phyloP scores from a whole-genome alignment of 148 eudicot genomes.

The Rhododendron griersonianum region DNA sequence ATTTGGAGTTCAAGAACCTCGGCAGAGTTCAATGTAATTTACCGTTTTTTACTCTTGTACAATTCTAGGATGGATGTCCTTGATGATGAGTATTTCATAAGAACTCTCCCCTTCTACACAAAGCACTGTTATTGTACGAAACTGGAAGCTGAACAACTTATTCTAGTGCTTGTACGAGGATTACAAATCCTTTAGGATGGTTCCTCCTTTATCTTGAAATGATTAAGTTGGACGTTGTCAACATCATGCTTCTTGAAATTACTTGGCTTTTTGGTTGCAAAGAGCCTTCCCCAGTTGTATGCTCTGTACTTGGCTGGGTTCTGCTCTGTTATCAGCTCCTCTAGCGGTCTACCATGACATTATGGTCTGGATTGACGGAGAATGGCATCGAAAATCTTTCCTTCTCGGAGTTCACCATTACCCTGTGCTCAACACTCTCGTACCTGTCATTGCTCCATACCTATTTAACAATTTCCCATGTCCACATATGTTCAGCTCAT shows the following conservation, averaged over 20 bases:
- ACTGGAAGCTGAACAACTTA: too few species aligned
- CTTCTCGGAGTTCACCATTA: constrained; percentile 40
- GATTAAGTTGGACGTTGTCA: constrained; percentile 53
- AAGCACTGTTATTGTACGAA: too few species aligned
- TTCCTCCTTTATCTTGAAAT: constrained; percentile 25
- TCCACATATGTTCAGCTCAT: neutral
- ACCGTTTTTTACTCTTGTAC: too few species aligned
- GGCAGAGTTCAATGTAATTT: too few species aligned
- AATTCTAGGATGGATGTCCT: too few species aligned
- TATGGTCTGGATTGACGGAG: constrained; percentile 46
- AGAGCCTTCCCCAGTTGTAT: constrained; percentile 53
- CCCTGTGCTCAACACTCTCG: constrained; percentile 67
- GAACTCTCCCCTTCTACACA: too few species aligned
- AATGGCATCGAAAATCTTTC: constrained; percentile 56
- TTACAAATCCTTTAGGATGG: neutral
- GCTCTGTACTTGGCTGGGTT: constrained; percentile 43
- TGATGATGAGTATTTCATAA: too few species aligned
- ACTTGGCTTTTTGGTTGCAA: constrained; percentile 34
- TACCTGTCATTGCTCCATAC: constrained; percentile 70
- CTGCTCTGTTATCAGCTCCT: constrained; percentile 37
- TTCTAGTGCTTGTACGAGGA: too few species aligned
- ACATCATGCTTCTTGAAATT: constrained; percentile 61
- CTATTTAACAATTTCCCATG: constrained; percentile 15
- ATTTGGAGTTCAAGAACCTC: too few species aligned
- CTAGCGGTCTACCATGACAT: constrained; percentile 44